Evolutionary conservation across 352 stramenopile species (phyloP).

Genomic region (Aphanomyces stellatus): DNA sequence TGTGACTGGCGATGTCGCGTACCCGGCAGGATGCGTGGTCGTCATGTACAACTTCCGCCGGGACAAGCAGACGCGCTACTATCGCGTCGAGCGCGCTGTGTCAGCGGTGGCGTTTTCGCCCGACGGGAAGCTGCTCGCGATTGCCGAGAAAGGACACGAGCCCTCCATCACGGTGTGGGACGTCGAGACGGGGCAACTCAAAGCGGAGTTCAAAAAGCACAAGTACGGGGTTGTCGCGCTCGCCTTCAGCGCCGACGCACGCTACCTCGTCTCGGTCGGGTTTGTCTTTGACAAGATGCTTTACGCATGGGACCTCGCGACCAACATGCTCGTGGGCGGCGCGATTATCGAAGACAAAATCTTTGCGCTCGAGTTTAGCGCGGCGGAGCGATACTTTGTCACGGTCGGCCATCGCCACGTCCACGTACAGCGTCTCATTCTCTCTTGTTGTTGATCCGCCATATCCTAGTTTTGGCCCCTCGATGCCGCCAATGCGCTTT

Average conservation of each 20-base stretch:
- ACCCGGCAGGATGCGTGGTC: slow-evolving; percentile 79
- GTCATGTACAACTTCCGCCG: slow-evolving; percentile 84
- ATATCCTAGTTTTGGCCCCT: slow-evolving; percentile 61
- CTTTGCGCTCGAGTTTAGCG: slow-evolving; percentile 54
- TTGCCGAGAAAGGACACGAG: slow-evolving; percentile 79
- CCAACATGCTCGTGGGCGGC: slow-evolving; percentile 32
- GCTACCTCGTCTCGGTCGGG: slow-evolving; percentile 53
- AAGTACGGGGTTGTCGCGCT: slow-evolving; percentile 76
- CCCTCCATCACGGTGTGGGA: slow-evolving; percentile 85
- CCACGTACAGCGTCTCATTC: slow-evolving; percentile 30
- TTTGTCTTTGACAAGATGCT: slow-evolving; percentile 79
- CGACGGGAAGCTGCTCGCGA: slow-evolving; percentile 74
- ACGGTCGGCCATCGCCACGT: slow-evolving; percentile 74
- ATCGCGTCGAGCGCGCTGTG: slow-evolving; percentile 81
- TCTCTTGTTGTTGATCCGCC: not conserved
- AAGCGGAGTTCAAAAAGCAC: slow-evolving; percentile 73
- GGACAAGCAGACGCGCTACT: slow-evolving; percentile 84
- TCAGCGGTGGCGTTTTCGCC: slow-evolving; percentile 73
- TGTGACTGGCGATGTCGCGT: slow-evolving; percentile 74
- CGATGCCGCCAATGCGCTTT: slow-evolving; percentile 38
- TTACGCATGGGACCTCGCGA: slow-evolving; percentile 57
- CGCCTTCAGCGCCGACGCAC: slow-evolving; percentile 58
- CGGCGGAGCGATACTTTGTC: slow-evolving; percentile 69
- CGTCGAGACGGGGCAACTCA: slow-evolving; percentile 57
- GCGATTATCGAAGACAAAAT: slow-evolving; percentile 62